Base-by-base conservation (phyloP, 257 asterid species). In the Perilla frutescens region DNA sequence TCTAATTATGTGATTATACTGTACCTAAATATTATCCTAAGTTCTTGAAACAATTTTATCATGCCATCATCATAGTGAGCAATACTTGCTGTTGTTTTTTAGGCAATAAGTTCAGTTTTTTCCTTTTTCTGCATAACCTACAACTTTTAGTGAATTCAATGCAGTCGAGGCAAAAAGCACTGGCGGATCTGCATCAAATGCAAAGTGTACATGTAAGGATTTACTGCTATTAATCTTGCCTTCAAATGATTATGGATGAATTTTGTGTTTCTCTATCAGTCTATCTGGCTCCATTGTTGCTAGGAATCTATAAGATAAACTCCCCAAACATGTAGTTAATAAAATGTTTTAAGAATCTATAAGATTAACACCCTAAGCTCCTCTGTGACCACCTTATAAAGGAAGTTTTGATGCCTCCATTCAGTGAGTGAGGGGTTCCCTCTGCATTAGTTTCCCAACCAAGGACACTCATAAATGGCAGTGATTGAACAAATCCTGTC, bases 81-180 rank as follows among this genome's bases (percentile, higher is more conserved):
- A 37, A 58, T 43, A 13, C 65, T 11, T 51, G 62, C 49, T n/a
- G 51, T 54, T 66, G 14, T 69, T 68, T 66, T 59, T 71, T 2
- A 14, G 48, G 47, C 14, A 49, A 48, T 40, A 41, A 47, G 53
- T 55, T 66, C 15, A 70, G 40, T 69, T 49, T 70, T 57, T 62
- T 13, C 47, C 13, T 54, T 34, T 70, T 54, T 49, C 12, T 9
- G 32, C 73, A 34, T 68, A 75, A 79, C 77, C 49, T 75, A 7
- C 63, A 62, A 70, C 15, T 8, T 56, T 72, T 72, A 65, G 60
- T 68, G 45, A 47, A 72, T 76, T 75, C 54, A 43, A 74, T 85
- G 91, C 98, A 95, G 99, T 95, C 99, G 12, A 95, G 98, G 88
- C 96, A 90, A 77, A 95, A 95, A 56, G 98, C 98, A 56, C 69